Evolutionary conservation across 2,329 filamentous ascomycete species (phyloP).

Genomic region (Sporothrix globosa): DNA sequence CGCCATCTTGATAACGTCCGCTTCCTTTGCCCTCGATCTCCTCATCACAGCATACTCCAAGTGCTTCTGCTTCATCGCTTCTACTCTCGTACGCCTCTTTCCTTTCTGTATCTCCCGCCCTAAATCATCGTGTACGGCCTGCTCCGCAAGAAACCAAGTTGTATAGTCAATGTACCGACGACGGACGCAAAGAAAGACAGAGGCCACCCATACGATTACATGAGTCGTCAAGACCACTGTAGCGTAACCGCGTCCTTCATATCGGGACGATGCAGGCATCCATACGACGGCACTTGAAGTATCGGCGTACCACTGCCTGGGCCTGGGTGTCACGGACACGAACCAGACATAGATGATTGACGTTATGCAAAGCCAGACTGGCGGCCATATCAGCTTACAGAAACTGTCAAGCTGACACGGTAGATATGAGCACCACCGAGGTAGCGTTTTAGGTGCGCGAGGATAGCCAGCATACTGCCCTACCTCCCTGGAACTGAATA

Average conservation of each 20-base stretch:
- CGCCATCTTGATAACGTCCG: background rate
- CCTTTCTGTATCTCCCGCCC: background rate
- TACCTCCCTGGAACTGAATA: too few relatives aligned
- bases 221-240: background rate
- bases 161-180: background rate
- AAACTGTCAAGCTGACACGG: background rate
- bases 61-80: too few relatives aligned
- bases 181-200: background rate
- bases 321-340: background rate
- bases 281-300: background rate
- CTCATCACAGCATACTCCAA: background rate
- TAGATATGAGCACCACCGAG: background rate
- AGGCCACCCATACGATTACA: background rate
- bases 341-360: background rate
- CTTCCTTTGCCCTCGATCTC: background rate
- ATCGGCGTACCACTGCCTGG: background rate
- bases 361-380: background rate
- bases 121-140: background rate
- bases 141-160: background rate
- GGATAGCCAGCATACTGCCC: too few relatives aligned
- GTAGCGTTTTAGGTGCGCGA: background rate
- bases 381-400: background rate
- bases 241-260: background rate
- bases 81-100: background rate
- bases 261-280: background rate